Evolutionary conservation across 805 yeast species (phyloP).

Genomic region (Starmerella khaoyaiensis): DNA sequence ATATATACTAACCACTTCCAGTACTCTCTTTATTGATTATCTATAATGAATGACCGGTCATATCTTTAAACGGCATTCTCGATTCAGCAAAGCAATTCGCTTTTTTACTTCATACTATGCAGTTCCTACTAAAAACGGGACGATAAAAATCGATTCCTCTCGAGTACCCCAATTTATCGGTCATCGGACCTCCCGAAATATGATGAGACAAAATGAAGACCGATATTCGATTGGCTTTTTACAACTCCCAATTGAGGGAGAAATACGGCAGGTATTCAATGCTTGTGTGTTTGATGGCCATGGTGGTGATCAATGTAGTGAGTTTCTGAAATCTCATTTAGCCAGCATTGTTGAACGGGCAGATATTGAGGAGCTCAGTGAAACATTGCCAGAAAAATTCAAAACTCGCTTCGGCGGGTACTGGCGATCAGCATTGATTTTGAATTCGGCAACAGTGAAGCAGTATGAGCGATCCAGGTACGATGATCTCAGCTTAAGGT

Average conservation of each 20-base stretch:
- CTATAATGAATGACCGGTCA: background rate
- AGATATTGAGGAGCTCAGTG: slow-evolving; percentile 28
- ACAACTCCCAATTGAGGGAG: slow-evolving; percentile 24
- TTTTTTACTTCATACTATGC: slow-evolving; percentile 8
- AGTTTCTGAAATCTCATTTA: slow-evolving; percentile 43
- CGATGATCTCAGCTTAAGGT: slow-evolving; percentile 49
- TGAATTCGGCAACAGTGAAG: slow-evolving; percentile 29
- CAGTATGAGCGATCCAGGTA: slow-evolving; percentile 25
- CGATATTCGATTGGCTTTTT: slow-evolving; percentile 54
- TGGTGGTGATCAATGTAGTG: slow-evolving; percentile 71
- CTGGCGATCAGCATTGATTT: slow-evolving; percentile 46
- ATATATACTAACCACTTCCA: no score
- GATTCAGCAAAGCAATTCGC: background rate
- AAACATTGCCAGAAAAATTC: slow-evolving; percentile 42
- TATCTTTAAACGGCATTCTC: slow-evolving; percentile 9
- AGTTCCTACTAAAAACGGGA: slow-evolving; percentile 14
- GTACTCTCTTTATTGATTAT: no score
- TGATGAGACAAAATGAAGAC: slow-evolving; percentile 72
- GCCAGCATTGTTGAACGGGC: slow-evolving; percentile 39
- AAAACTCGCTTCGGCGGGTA: slow-evolving; percentile 56
- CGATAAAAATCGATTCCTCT: slow-evolving; percentile 41
- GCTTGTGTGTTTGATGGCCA: slow-evolving; percentile 87
- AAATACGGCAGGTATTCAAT: slow-evolving; percentile 40
- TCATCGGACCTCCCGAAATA: slow-evolving; percentile 63
- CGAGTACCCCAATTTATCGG: slow-evolving; percentile 69